phyloP scores from a whole-genome alignment of 306 rosid genomes.

The Comarum palustre region DNA sequence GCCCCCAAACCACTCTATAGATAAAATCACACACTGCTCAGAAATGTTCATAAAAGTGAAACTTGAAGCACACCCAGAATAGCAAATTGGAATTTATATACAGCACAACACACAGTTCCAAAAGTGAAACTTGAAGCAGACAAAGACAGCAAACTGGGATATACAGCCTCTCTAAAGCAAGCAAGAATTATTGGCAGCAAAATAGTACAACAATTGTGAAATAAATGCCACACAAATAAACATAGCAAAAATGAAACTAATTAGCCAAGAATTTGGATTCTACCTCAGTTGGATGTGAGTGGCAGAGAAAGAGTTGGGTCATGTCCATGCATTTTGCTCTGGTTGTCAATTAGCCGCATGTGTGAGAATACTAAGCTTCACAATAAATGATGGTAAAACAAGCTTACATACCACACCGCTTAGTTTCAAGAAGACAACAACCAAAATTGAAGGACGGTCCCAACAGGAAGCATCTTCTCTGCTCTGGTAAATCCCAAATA shows the following conservation, averaged over 20 bases:
- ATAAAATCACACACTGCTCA: neutral
- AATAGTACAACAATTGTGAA: neutral
- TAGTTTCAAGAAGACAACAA: neutral
- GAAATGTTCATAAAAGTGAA: neutral
- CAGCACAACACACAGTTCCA: neutral
- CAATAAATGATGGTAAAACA: neutral
- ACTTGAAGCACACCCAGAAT: neutral
- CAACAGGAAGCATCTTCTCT: neutral
- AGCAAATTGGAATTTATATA: neutral
- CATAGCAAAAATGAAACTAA: neutral
- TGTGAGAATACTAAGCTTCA: neutral
- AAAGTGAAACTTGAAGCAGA: neutral
- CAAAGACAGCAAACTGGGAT: neutral
- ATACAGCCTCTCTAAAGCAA: neutral
- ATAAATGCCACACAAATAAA: neutral
- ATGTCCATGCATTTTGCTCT: constrained; percentile 6
- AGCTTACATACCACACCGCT: neutral
- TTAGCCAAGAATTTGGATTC: neutral
- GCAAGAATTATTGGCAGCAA: neutral
- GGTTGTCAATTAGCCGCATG: constrained; percentile 26
- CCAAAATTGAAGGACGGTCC: neutral
- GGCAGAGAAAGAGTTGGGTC: neutral
- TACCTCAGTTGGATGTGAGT: constrained; percentile 15
- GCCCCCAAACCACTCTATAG: neutral
- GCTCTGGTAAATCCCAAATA: neutral